phyloP scores from a whole-genome alignment of 1,139 yeast species.

The Kluyveromyces sp. region DNA sequence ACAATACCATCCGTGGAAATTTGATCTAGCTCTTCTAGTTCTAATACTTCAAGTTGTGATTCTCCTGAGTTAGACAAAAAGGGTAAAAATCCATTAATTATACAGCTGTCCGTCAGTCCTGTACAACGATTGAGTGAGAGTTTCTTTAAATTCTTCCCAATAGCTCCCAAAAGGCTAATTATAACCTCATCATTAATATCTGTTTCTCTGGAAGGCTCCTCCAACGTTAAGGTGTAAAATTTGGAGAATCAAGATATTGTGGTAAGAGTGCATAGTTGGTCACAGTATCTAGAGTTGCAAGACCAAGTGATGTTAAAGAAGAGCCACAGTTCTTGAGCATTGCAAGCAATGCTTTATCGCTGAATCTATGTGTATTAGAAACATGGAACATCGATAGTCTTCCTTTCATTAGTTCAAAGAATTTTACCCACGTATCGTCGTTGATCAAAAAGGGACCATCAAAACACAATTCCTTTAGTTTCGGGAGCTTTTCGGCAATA shows the following conservation, averaged over 20 bases:
- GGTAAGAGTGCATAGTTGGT: conserved; percentile 56
- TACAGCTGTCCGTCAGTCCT: conserved; percentile 55
- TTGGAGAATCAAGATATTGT: conserved; percentile 42
- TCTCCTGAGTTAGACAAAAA: conserved; percentile 25
- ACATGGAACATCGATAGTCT: conserved; percentile 51
- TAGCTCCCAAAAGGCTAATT: conserved; percentile 51
- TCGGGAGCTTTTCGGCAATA: conserved; percentile 48
- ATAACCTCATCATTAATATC: conserved; percentile 66
- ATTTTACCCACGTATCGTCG: conserved; percentile 66
- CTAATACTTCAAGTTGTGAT: conserved; percentile 15
- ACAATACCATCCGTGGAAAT: conserved; percentile 60
- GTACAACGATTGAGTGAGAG: conserved; percentile 68
- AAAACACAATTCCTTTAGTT: conserved; percentile 46
- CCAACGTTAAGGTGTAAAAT: conserved; percentile 54
- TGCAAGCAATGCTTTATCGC: conserved; percentile 54
- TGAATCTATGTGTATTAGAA: conserved; percentile 76
- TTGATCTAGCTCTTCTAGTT: conserved; percentile 41
- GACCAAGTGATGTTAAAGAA: conserved; percentile 40
- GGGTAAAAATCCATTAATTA: conserved; percentile 51
- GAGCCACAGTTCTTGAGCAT: conserved; percentile 58
- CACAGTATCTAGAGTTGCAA: conserved; percentile 69
- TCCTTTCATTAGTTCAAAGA: conserved; percentile 46
- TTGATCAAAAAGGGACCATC: conserved; percentile 88
- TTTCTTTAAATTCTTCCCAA: conserved; percentile 53
- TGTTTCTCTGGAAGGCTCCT: conserved; percentile 60